Conservation (phyloP, 2,329 filamentous ascomycete genomes). For the Daldinia eschscholtzii region DNA sequence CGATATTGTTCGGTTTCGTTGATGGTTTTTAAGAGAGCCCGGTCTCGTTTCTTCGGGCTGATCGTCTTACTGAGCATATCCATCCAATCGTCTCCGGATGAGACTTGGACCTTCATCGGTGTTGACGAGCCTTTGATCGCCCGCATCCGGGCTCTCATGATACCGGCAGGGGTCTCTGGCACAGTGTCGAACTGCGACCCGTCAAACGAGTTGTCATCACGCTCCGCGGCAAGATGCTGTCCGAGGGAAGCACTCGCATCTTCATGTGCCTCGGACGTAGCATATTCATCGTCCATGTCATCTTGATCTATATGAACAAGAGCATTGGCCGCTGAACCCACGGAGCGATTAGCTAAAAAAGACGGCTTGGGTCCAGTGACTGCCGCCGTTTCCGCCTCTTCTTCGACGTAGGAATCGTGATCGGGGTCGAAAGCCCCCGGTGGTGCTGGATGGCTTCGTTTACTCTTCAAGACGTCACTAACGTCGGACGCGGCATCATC, state of each 20-base stretch:
- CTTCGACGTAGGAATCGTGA: constrained; percentile 65
- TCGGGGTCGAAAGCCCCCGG: constrained; percentile 84
- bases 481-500: constrained; percentile 58
- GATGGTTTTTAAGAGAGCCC: constrained; percentile 74
- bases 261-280: constrained; percentile 76
- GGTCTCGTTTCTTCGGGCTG: constrained; percentile 92
- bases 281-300: constrained; percentile 81
- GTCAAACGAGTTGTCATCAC: constrained; percentile 68
- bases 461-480: constrained; percentile 68
- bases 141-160: constrained; percentile 73
- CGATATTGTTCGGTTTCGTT: constrained; percentile 72
- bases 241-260: constrained; percentile 83
- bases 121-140: constrained; percentile 71
- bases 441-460: constrained; percentile 63
- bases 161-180: constrained; percentile 69
- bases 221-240: constrained; percentile 83
- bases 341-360: constrained; percentile 95
- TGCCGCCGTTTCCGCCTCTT: constrained; percentile 62
- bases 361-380: constrained; percentile 66
- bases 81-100: constrained; percentile 87
- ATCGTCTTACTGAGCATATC: constrained; percentile 94
- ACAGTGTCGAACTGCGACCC: constrained; percentile 61
- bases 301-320: constrained; percentile 73
- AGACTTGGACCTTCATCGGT: constrained; percentile 70
- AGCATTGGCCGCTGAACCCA: constrained; percentile 78